Conservation (phyloP, 2,329 filamentous ascomycete species). For the Diaporthe longicolla region DNA sequence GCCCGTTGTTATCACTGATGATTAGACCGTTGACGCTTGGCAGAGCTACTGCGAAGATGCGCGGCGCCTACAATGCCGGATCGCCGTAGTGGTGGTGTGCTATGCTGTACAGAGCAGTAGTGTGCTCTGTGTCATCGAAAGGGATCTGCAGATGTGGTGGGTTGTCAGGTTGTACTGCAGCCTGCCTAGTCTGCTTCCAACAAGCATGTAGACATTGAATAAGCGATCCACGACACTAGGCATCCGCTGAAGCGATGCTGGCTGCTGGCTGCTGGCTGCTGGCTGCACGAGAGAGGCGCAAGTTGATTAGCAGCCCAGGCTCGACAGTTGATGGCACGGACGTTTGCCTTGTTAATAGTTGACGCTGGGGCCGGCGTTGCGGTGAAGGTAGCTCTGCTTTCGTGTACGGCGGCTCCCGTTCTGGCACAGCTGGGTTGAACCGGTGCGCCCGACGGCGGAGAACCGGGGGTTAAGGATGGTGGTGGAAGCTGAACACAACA, state of each 20-base stretch:
- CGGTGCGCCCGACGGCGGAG: slow-evolving; percentile 37
- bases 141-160: slow-evolving; percentile 36
- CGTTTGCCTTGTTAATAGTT: slow-evolving; percentile 2
- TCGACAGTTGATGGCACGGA: slow-evolving; percentile 14
- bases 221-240: slow-evolving; percentile 13
- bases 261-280: slow-evolving; percentile 17
- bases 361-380: slow-evolving; percentile 5
- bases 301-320: slow-evolving; percentile 5
- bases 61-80: slow-evolving; percentile 20
- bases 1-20: slow-evolving; percentile 24
- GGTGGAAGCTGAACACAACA: slow-evolving; percentile 26
- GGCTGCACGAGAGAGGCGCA: slow-evolving; percentile 18
- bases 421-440: slow-evolving; percentile 22
- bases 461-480: slow-evolving; percentile 19
- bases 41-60: slow-evolving; percentile 38
- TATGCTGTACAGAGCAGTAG: slow-evolving; percentile 28
- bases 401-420: slow-evolving; percentile 13
- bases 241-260: slow-evolving; percentile 25
- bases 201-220: slow-evolving; percentile 17
- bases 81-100: slow-evolving; percentile 33
- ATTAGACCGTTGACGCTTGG: slow-evolving; percentile 38
- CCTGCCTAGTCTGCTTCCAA: slow-evolving; percentile 30
- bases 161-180: slow-evolving; percentile 39
- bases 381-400: slow-evolving; percentile 23
- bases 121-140: slow-evolving; percentile 23